These are phyloP conservation scores for Pulveroboletus sp. DNA, from an alignment of 768 basidiomycete genomes.

Conservation along the genomic window DNA sequence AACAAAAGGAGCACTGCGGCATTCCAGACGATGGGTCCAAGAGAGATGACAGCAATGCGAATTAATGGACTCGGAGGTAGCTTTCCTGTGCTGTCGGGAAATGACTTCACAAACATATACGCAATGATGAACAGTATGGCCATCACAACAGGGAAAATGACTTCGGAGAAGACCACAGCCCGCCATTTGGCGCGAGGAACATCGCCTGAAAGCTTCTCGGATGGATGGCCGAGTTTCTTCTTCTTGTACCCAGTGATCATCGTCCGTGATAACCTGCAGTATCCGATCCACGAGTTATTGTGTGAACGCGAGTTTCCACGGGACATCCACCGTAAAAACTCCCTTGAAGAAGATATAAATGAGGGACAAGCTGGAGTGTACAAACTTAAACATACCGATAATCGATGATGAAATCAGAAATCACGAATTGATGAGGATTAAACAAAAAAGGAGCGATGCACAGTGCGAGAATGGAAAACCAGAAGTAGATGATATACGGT, in stretches of 20 bases:
- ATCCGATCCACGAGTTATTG: constrained; percentile 98
- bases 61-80: constrained; percentile 80
- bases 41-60: constrained; percentile 86
- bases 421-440: constrained; percentile 99
- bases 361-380: background rate
- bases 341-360: constrained; percentile 43
- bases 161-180: constrained; percentile 82
- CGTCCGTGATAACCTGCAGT: constrained; percentile 95
- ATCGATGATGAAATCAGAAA: constrained; percentile 96
- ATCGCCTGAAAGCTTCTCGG: constrained; percentile 94
- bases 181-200: constrained; percentile 92
- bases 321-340: constrained; percentile 99
- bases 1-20: constrained; percentile 79
- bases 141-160: constrained; percentile 81
- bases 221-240: constrained; percentile 94
- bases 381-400: constrained; percentile 54
- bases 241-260: constrained; percentile 99
- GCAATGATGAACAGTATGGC: constrained; percentile 83
- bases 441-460: constrained; percentile 97
- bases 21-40: constrained; percentile 96
- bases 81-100: constrained; percentile 58
- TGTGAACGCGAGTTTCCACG: constrained; percentile 97
- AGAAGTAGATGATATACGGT: constrained; percentile 94
- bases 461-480: constrained; percentile 88
- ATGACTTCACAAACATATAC: constrained; percentile 90